Evolutionary conservation across 768 basidiomycete species (phyloP).

Genomic region (Mycena belliarum): DNA sequence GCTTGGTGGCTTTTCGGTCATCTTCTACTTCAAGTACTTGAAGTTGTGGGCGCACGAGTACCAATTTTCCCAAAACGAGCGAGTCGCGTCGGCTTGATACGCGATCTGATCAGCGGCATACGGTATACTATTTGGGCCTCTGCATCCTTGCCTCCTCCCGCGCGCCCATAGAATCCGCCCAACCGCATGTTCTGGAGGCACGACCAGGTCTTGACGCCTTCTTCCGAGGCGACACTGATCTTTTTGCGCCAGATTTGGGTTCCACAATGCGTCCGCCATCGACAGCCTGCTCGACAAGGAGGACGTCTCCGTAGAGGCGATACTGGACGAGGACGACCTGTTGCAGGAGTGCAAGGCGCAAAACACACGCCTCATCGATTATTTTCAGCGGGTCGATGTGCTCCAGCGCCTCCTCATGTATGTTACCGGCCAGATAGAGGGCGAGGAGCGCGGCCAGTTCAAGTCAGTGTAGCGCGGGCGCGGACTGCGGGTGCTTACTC

Average conservation of each 20-base stretch:
- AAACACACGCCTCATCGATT: constrained; percentile 86
- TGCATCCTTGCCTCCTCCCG: constrained; percentile 3
- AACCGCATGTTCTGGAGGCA: constrained; percentile 46
- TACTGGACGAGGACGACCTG: constrained; percentile 92
- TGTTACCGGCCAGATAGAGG: constrained; percentile 85
- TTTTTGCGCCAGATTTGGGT: constrained; percentile 81
- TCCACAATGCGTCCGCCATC: constrained; percentile 86
- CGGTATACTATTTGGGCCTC: background rate
- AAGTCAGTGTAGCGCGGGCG: constrained; percentile 68
- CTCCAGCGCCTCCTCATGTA: constrained; percentile 80
- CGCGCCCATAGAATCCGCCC: background rate
- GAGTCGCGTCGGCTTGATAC: too few species aligned
- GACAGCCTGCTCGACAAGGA: constrained; percentile 91
- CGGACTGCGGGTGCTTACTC: background rate
- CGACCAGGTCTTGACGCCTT: constrained; percentile 22
- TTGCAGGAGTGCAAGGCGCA: constrained; percentile 94
- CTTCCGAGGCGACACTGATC: constrained; percentile 24
- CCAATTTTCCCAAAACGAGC: too few species aligned
- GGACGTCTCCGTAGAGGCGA: constrained; percentile 84
- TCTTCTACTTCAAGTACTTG: too few species aligned
- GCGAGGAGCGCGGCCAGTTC: constrained; percentile 74
- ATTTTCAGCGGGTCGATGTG: constrained; percentile 81
- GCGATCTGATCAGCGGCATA: constrained; percentile 12
- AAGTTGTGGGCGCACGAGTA: too few species aligned
- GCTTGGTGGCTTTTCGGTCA: too few species aligned